Evolutionary conservation across 1,284 basidiomycete species (phyloP), one percentile per base, ranked within the genome.

Genomic region (Puccinia polysora): DNA sequence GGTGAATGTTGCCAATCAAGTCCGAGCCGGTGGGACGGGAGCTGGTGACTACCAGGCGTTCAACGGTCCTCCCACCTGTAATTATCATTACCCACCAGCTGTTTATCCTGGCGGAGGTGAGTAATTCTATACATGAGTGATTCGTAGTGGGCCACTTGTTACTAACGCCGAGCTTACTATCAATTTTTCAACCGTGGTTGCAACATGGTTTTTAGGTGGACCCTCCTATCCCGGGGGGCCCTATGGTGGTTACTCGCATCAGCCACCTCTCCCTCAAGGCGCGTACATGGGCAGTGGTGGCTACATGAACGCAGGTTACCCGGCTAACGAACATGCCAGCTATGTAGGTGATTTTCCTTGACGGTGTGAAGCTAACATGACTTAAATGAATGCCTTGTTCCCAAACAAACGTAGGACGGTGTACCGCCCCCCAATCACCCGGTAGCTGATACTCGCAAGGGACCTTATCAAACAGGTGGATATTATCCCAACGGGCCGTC

Each of bases 1-100:
- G 32, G 65, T 68, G 14, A 68, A 68, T 45, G 65, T 68, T 25
- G 65, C 65, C 3, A 68, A 47, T 30, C 65, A 68, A 45, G 14
- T 40, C 20, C 50, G 52, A 12, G 52, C 52, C 12, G 38, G 14
- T 28, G 28, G 28, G 2, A 25, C n/a, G 18, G n/a, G 30, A 6
- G 7, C 40, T 2, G 43, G 30, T 4, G 62, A 64, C 38, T 62
- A 40, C 28, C 62, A 32, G 30, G 50, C 38, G 43, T 32, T 14
- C 40, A 36, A 15, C 32, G 58, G 58, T 18, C 14, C 10, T 40
- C 23, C 25, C 2, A 32, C 18, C n/a, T 25, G 20, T 15, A 38
- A 38, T 14, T 60, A 60, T 38, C 36, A 60, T 25, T 60, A 60
- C 15, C 58, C 58, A 45, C 34, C 36, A 25, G 58, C 40, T 5